Percentiles rank a stretch among this genome's conserved stretches.
phyloP scores from a whole-genome alignment of 2,329 filamentous ascomycete species.

The Cryphonectria japonica region DNA sequence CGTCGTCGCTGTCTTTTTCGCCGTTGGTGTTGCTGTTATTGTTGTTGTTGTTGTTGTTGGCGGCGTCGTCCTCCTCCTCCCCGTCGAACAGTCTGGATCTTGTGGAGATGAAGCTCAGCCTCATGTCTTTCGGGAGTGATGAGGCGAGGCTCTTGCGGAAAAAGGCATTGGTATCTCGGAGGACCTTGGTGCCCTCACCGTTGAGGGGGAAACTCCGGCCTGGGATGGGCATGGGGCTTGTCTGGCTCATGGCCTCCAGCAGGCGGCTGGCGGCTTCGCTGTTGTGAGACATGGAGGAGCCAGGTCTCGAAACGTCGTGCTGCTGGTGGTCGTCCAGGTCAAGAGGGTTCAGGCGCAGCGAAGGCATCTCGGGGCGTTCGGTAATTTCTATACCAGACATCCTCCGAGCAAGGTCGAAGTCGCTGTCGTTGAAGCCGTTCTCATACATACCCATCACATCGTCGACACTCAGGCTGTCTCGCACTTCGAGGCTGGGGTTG shows the following conservation, averaged over 20 bases:
- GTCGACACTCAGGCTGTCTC: slow-evolving; percentile 63
- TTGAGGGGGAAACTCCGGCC: slow-evolving; percentile 32
- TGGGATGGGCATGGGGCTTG: slow-evolving; percentile 36
- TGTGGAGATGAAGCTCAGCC: slow-evolving; percentile 38
- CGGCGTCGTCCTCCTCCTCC: slow-evolving; percentile 35
- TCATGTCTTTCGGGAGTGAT: slow-evolving; percentile 40
- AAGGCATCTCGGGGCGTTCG: slow-evolving; percentile 15
- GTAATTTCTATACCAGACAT: slow-evolving; percentile 26
- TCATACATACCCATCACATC: slow-evolving; percentile 75
- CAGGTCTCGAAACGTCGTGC: slow-evolving; percentile 38
- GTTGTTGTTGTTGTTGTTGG: slow-evolving; percentile 34
- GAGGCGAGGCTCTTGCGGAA: slow-evolving; percentile 41
- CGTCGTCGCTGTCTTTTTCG: slow-evolving; percentile 21
- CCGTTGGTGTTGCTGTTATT: slow-evolving; percentile 32
- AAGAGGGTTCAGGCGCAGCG: slow-evolving; percentile 20
- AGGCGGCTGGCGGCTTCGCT: slow-evolving; percentile 43
- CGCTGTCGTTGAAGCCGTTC: slow-evolving; percentile 61
- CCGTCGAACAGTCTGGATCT: slow-evolving; percentile 33
- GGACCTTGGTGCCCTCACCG: slow-evolving; percentile 40
- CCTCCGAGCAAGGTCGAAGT: slow-evolving; percentile 46
- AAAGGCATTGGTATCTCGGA: slow-evolving; percentile 45
- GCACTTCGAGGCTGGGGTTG: slow-evolving; percentile 24
- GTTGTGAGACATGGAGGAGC: slow-evolving; percentile 45
- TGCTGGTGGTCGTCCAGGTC: slow-evolving; percentile 17
- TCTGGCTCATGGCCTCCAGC: slow-evolving; percentile 46